phyloP scores from a whole-genome alignment of 345 rosid species.

The Brassica incana region DNA sequence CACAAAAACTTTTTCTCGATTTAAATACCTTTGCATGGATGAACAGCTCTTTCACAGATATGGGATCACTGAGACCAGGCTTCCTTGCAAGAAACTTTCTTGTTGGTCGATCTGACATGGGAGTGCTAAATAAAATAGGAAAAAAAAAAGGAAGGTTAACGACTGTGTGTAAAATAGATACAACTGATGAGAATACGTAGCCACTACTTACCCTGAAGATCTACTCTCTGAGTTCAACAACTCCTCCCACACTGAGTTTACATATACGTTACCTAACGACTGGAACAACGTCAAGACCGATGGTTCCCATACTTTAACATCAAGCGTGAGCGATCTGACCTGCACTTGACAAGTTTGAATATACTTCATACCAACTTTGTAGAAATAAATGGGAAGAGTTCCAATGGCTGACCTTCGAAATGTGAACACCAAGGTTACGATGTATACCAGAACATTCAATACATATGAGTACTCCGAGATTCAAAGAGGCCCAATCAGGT shows the following conservation, averaged over 20 bases:
- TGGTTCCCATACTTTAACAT: conserved; percentile 83
- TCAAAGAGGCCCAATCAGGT: conserved; percentile 88
- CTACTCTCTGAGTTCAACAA: conserved; percentile 46
- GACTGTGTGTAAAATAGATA: conserved; percentile 25
- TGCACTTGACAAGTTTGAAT: conserved; percentile 36
- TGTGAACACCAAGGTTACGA: conserved; percentile 83
- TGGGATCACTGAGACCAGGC: conserved; percentile 58
- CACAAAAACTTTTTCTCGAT: neutral
- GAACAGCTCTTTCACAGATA: conserved; percentile 70
- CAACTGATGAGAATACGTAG: conserved; percentile 12
- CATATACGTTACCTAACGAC: conserved; percentile 65
- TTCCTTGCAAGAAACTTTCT: conserved; percentile 53
- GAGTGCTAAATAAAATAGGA: conserved; percentile 34
- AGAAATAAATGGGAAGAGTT: neutral
- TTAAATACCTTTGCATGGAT: conserved; percentile 69
- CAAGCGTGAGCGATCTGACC: conserved; percentile 81
- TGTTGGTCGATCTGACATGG: conserved; percentile 46
- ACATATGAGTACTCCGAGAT: conserved; percentile 75
- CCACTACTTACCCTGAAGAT: conserved; percentile 46
- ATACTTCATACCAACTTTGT: neutral
- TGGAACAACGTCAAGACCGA: conserved; percentile 73
- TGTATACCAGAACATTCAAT: conserved; percentile 81
- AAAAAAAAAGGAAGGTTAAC: neutral
- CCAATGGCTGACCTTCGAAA: conserved; percentile 57
- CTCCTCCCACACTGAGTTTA: conserved; percentile 86